These are phyloP conservation scores for Clausena lansium DNA, from an alignment of 345 rosid genomes.

Conservation along the genomic window DNA sequence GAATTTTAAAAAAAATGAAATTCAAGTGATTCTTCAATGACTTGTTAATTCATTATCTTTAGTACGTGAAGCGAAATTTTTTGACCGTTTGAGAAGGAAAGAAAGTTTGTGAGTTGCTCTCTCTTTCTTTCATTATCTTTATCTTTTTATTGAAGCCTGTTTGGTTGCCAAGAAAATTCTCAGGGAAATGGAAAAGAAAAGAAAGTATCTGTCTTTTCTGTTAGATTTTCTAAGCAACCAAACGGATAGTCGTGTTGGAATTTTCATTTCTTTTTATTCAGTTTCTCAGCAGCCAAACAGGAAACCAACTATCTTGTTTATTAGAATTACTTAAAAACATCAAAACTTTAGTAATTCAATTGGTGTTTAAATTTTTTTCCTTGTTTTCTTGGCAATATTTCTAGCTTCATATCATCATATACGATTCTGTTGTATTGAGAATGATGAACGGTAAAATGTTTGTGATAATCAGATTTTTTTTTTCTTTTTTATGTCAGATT, in stretches of 20 bases:
- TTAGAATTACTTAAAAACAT: neutral
- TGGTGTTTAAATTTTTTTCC: neutral
- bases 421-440: neutral
- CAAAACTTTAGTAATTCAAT: neutral
- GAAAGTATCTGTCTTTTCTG: neutral
- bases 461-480: neutral
- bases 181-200: constrained; percentile 10
- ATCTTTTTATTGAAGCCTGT: constrained; percentile 20
- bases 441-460: neutral
- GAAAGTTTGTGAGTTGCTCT: constrained; percentile 6
- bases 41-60: neutral
- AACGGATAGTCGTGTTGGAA: neutral
- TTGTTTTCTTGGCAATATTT: neutral
- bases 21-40: constrained; percentile 18
- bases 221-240: neutral
- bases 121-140: neutral
- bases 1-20: constrained; percentile 1
- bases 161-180: constrained; percentile 30
- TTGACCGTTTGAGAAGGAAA: constrained; percentile 29
- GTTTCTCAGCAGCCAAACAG: constrained; percentile 18
- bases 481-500: neutral
- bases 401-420: neutral
- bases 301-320: neutral
- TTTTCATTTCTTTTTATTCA: neutral
- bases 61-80: constrained; percentile 3